Evolutionary conservation across 1,139 yeast genomes (phyloP).

Genomic region (Saccharomyces hybrid): DNA sequence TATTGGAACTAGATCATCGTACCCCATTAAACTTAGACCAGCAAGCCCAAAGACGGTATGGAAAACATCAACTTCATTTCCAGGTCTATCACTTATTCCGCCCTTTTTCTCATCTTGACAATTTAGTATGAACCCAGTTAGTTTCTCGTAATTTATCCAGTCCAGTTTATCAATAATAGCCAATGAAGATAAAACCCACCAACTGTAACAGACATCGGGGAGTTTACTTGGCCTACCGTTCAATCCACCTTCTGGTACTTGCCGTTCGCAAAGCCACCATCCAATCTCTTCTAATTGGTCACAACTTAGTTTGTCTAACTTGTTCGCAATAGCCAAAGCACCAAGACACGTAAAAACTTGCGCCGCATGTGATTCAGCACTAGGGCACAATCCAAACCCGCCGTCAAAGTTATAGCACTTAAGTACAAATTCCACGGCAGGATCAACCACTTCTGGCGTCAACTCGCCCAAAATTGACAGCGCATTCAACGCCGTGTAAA

Average conservation of each 20-base stretch:
- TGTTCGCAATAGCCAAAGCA: conserved; percentile 59
- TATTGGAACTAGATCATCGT: conserved; percentile 47
- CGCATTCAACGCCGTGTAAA: conserved; percentile 71
- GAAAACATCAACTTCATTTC: conserved; percentile 83
- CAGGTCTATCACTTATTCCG: conserved; percentile 88
- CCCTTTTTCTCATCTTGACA: conserved; percentile 78
- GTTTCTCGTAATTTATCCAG: conserved; percentile 63
- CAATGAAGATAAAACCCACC: conserved; percentile 91
- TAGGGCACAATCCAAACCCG: conserved; percentile 89
- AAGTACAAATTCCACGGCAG: conserved; percentile 58
- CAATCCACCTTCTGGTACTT: conserved; percentile 81
- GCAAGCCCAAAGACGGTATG: conserved; percentile 89
- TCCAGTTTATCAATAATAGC: conserved; percentile 57
- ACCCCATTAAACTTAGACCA: conserved; percentile 71
- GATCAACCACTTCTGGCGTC: conserved; percentile 50
- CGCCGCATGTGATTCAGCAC: conserved; percentile 92
- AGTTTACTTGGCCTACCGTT: conserved; percentile 95
- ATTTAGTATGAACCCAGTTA: conserved; percentile 57
- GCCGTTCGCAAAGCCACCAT: conserved; percentile 90
- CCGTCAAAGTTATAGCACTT: conserved; percentile 88
- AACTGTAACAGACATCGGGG: conserved; percentile 93
- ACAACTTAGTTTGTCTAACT: conserved; percentile 40
- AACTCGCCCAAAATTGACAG: conserved; percentile 62
- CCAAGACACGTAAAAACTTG: conserved; percentile 86
- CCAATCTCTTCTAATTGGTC: conserved; percentile 36